phyloP scores from a whole-genome alignment of 1,284 basidiomycete genomes.

The Hemileia vastatrix region DNA sequence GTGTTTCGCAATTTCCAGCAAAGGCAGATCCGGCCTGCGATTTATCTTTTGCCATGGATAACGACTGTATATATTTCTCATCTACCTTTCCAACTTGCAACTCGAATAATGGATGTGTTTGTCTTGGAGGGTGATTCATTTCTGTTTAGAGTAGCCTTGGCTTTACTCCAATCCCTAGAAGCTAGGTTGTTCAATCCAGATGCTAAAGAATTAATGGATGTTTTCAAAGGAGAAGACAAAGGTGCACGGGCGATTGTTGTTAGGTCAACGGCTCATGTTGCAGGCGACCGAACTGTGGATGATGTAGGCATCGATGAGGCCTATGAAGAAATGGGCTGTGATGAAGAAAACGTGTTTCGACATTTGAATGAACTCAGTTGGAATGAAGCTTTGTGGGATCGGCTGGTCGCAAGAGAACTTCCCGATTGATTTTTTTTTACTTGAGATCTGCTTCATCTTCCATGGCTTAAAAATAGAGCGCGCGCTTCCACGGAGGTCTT shows the following conservation, averaged over 20 bases:
- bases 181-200: constrained; percentile 77
- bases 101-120: constrained; percentile 51
- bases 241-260: constrained; percentile 34
- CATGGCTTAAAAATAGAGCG: no score
- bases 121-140: constrained; percentile 78
- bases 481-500: no score
- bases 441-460: no score
- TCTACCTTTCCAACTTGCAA: constrained; percentile 35
- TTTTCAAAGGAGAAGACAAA: constrained; percentile 44
- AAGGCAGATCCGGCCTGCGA: constrained; percentile 67
- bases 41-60: constrained; percentile 67
- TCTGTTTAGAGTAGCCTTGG: constrained; percentile 69
- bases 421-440: constrained; percentile 71
- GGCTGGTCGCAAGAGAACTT: constrained; percentile 71
- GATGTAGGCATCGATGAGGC: constrained; percentile 64
- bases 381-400: constrained; percentile 78
- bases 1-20: constrained; percentile 94
- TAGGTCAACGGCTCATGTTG: constrained; percentile 26
- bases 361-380: constrained; percentile 47
- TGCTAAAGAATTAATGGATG: constrained; percentile 59
- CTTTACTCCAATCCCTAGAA: constrained; percentile 73
- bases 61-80: constrained; percentile 53
- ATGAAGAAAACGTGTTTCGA: constrained; percentile 2
- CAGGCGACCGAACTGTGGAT: constrained; percentile 71
- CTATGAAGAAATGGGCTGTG: constrained; percentile 63